A percentile compares a stretch with the other conserved stretches of the same genome.
Conservation (phyloP, 192 early-diverging fungal species). For the Dissophora globulifera region DNA sequence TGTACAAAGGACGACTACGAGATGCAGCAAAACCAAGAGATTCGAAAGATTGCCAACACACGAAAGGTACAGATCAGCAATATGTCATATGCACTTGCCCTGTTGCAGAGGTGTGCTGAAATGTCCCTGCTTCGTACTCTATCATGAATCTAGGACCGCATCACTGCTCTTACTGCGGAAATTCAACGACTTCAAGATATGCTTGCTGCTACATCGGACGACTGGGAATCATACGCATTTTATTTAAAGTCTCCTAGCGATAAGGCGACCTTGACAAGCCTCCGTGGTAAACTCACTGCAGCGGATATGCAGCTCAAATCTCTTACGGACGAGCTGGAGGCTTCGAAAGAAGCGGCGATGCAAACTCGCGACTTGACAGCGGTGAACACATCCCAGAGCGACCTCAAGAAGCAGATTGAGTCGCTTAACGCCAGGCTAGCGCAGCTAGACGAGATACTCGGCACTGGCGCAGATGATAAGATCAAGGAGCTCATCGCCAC, state of each 20-base stretch:
- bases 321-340: constrained; percentile 22
- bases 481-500: constrained; percentile 32
- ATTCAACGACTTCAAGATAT: constrained; percentile 66
- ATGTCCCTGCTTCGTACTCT: too few relatives aligned
- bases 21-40: constrained; percentile 55
- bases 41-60: constrained; percentile 56
- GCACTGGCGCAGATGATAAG: constrained; percentile 35
- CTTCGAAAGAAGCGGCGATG: constrained; percentile 15
- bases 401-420: constrained; percentile 59
- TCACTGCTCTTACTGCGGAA: constrained; percentile 65
- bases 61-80: constrained; percentile 31
- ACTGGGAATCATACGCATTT: constrained; percentile 61
- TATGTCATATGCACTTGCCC: background rate
- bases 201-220: constrained; percentile 60
- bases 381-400: constrained; percentile 38
- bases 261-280: constrained; percentile 57
- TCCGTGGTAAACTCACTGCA: constrained; percentile 58
- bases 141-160: constrained; percentile 63
- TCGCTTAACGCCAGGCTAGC: constrained; percentile 45
- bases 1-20: constrained; percentile 49
- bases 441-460: constrained; percentile 38
- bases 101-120: background rate
- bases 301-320: constrained; percentile 47
- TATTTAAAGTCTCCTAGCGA: constrained; percentile 56
- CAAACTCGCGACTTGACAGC: constrained; percentile 13